A percentile compares a stretch with the other conserved stretches of the same genome.
phyloP scores from a whole-genome alignment of 2,329 filamentous ascomycete species.

The Clonostachys chloroleuca region DNA sequence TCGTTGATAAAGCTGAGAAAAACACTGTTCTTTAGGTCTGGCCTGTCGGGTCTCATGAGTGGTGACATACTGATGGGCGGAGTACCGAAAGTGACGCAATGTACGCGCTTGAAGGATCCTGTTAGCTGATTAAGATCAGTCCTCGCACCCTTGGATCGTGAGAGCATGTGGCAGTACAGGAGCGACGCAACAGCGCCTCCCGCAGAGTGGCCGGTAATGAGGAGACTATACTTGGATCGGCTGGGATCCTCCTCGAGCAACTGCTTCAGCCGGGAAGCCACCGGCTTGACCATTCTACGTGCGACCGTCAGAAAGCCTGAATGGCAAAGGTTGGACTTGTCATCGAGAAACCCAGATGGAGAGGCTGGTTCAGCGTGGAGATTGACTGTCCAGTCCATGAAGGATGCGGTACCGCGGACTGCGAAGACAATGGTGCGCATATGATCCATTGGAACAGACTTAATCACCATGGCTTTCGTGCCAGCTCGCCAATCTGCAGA shows the following conservation, averaged over 20 bases:
- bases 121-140: slow-evolving; percentile 70
- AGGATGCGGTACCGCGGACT: slow-evolving; percentile 73
- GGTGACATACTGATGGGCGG: slow-evolving; percentile 73
- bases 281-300: slow-evolving; percentile 67
- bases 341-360: slow-evolving; percentile 70
- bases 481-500: slow-evolving; percentile 67
- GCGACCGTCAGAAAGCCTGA: slow-evolving; percentile 76
- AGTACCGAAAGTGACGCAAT: slow-evolving; percentile 83
- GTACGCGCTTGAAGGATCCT: slow-evolving; percentile 69
- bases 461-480: slow-evolving; percentile 84
- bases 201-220: slow-evolving; percentile 84
- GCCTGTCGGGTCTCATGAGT: slow-evolving; percentile 50
- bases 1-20: slow-evolving; percentile 84
- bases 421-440: slow-evolving; percentile 79
- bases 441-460: slow-evolving; percentile 73
- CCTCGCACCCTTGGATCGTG: slow-evolving; percentile 42
- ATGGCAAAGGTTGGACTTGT: slow-evolving; percentile 73
- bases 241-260: slow-evolving; percentile 68
- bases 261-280: slow-evolving; percentile 65
- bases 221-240: slow-evolving; percentile 61
- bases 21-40: slow-evolving; percentile 56
- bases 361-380: slow-evolving; percentile 63
- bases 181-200: slow-evolving; percentile 80
- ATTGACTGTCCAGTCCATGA: slow-evolving; percentile 86
- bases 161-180: slow-evolving; percentile 78